phyloP scores from a whole-genome alignment of 2,329 filamentous ascomycete genomes.

The Pseudonectria buxi region DNA sequence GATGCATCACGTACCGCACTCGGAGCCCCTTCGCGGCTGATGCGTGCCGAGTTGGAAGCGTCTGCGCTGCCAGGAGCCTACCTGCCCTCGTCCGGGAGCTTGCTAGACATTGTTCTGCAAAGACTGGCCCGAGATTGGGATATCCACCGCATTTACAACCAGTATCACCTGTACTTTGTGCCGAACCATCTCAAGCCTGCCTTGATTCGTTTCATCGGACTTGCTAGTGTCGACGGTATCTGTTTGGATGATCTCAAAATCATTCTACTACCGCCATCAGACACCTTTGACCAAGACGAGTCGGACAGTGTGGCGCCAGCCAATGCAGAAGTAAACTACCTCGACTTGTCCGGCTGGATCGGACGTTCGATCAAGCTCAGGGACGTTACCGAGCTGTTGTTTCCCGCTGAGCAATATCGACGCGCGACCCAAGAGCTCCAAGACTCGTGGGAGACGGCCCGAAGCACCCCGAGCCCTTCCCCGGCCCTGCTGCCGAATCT shows the following conservation, averaged over 20 bases:
- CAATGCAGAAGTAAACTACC: slow-evolving; percentile 36
- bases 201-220: slow-evolving; percentile 44
- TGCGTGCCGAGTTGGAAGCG: slow-evolving; percentile 9
- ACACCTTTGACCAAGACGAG: slow-evolving; percentile 20
- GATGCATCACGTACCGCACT: slow-evolving; percentile 7
- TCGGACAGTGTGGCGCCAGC: slow-evolving; percentile 16
- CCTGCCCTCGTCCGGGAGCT: slow-evolving; percentile 37
- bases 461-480: slow-evolving; percentile 25
- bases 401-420: slow-evolving; percentile 25
- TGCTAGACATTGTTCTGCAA: slow-evolving; percentile 46
- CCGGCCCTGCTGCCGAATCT: slow-evolving; percentile 46
- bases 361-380: slow-evolving; percentile 45
- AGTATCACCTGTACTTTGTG: slow-evolving; percentile 49
- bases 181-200: slow-evolving; percentile 46
- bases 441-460: slow-evolving; percentile 48
- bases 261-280: slow-evolving; percentile 34
- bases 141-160: slow-evolving; percentile 48
- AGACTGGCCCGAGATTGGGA: slow-evolving; percentile 49
- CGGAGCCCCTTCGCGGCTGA: slow-evolving; percentile 17
- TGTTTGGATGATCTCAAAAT: slow-evolving; percentile 43
- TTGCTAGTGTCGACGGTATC: slow-evolving; percentile 38
- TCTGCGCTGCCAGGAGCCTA: slow-evolving; percentile 38
- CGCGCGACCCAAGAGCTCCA: slow-evolving; percentile 26
- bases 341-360: slow-evolving; percentile 49
- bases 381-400: slow-evolving; percentile 46